Conservation (phyloP, 257 asterid species). For the Nyctanthes arbortristis region DNA sequence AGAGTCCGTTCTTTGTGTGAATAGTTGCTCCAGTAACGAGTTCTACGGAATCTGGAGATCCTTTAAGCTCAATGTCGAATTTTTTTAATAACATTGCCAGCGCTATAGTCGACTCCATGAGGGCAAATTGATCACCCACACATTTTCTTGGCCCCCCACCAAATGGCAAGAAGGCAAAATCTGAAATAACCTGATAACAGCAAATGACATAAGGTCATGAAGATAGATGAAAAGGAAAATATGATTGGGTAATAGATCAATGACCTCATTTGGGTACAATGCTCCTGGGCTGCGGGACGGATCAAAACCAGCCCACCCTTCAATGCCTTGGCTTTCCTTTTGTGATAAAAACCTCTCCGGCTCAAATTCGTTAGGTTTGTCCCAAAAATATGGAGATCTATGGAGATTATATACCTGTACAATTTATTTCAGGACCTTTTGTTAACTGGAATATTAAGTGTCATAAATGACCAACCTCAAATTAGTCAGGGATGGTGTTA, state of each 20-base stretch:
- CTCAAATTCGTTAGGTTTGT: constrained; percentile 80
- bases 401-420: constrained; percentile 91
- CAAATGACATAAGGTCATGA: neutral
- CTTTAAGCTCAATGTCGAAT: constrained; percentile 54
- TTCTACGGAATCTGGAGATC: constrained; percentile 72
- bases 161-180: constrained; percentile 92
- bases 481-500: neutral
- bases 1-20: constrained; percentile 84
- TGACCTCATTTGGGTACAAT: constrained; percentile 90
- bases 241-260: neutral
- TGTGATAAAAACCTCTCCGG: constrained; percentile 79
- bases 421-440: constrained; percentile 7
- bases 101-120: constrained; percentile 94
- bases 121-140: constrained; percentile 97
- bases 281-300: constrained; percentile 97
- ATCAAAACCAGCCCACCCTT: constrained; percentile 97
- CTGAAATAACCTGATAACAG: constrained; percentile 62
- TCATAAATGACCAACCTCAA: neutral
- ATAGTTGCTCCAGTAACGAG: constrained; percentile 95
- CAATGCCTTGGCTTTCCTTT: constrained; percentile 55
- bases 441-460: neutral
- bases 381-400: constrained; percentile 94
- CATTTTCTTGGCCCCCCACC: constrained; percentile 99
- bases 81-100: constrained; percentile 73
- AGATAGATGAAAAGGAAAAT: neutral